phyloP scores from a whole-genome alignment of 257 asterid genomes.

The Lycium barbarum region DNA sequence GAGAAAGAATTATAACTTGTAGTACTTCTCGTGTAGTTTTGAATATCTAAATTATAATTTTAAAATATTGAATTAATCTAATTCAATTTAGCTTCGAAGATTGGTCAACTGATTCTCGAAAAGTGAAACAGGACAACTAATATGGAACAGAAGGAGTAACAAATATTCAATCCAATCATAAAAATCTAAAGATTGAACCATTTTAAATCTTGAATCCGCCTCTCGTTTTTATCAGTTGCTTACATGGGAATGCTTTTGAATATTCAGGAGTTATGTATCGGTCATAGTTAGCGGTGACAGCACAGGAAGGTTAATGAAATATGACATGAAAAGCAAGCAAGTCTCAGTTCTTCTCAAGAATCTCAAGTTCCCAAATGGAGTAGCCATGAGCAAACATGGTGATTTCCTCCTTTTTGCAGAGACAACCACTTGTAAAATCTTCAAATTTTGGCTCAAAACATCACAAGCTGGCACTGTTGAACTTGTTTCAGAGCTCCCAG shows the following conservation, averaged over 20 bases:
- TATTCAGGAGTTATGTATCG: slow-evolving; percentile 52
- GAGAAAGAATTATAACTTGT: no score
- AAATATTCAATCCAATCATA: neutral
- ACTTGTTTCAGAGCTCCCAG: slow-evolving; percentile 50
- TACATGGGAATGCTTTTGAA: neutral
- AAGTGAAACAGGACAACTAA: no score
- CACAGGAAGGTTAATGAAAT: slow-evolving; percentile 69
- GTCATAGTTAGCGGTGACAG: slow-evolving; percentile 56
- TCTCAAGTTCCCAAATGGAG: slow-evolving; percentile 82
- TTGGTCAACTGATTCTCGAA: no score
- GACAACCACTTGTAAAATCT: slow-evolving; percentile 61
- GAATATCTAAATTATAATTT: no score
- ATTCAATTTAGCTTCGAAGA: no score
- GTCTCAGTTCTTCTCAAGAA: slow-evolving; percentile 46
- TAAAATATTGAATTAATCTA: no score
- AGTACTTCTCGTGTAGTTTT: no score
- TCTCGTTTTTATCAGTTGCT: neutral
- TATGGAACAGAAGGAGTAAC: no score
- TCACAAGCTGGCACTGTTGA: slow-evolving; percentile 48
- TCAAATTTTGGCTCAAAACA: slow-evolving; percentile 61
- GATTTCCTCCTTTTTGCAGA: slow-evolving; percentile 66
- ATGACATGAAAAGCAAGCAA: slow-evolving; percentile 49
- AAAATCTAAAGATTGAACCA: neutral
- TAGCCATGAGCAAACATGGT: slow-evolving; percentile 59
- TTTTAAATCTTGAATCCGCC: neutral